These are phyloP conservation scores for Pleurotus salmoneostramineus DNA, from an alignment of 768 basidiomycete genomes.

Conservation along the genomic window DNA sequence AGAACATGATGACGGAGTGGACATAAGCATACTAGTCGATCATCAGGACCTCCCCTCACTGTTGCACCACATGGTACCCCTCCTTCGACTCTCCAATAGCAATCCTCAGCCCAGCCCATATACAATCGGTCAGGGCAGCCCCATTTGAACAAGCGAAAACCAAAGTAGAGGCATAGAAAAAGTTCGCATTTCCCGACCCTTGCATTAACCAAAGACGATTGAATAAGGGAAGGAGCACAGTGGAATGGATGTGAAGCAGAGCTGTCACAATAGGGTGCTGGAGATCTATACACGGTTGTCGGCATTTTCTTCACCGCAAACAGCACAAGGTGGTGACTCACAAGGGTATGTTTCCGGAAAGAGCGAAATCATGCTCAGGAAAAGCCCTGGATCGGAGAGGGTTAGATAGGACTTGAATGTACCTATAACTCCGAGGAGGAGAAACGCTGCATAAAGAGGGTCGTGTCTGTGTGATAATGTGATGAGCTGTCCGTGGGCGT, in stretches of 20 bases:
- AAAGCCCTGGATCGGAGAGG: conserved; percentile 84
- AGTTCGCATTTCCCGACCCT: conserved; percentile 96
- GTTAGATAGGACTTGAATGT: conserved; percentile 93
- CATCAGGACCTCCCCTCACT: conserved; percentile 28
- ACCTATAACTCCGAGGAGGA: conserved; percentile 73
- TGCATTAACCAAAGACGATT: conserved; percentile 88
- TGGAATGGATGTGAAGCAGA: conserved; percentile 79
- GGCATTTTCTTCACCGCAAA: too few relatives aligned
- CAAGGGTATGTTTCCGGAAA: conserved; percentile 85
- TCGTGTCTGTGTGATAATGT: conserved; percentile 56
- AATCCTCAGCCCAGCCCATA: conserved; percentile 79
- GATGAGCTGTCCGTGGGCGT: neutral
- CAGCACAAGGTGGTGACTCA: conserved; percentile 34
- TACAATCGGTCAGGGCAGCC: conserved; percentile 74
- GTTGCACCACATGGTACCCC: conserved; percentile 56
- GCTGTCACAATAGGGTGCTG: conserved; percentile 81
- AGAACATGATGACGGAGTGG: neutral
- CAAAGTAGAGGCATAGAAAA: conserved; percentile 94
- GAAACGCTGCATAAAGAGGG: conserved; percentile 72
- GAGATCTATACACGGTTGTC: conserved; percentile 48
- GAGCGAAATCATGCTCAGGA: conserved; percentile 72
- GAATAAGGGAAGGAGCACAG: conserved; percentile 85
- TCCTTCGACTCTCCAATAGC: conserved; percentile 57
- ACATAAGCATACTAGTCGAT: neutral
- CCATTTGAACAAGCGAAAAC: conserved; percentile 91